Evolutionary conservation across 202 grass and related monocot genomes (phyloP).

Genomic region (Zoysia matrella): DNA sequence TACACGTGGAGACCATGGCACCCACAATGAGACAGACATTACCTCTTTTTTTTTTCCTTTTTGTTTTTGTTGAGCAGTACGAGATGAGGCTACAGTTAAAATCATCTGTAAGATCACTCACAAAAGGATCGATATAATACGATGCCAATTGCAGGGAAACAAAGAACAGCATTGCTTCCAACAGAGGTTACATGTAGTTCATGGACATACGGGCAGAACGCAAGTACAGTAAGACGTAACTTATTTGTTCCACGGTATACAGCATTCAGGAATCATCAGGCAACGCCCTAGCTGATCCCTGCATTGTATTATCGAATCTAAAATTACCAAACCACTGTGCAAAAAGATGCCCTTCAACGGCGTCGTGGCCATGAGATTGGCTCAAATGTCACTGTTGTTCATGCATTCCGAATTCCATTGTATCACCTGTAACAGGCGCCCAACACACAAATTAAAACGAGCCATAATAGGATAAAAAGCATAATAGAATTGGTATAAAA

Average conservation of each 20-base stretch:
- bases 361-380: background rate
- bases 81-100: background rate
- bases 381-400: background rate
- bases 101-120: background rate
- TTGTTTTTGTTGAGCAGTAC: background rate
- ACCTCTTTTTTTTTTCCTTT: background rate
- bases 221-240: background rate
- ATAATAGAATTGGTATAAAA: background rate
- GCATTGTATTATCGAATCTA: slow-evolving; percentile 14
- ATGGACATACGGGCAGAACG: background rate
- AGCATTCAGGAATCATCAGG: background rate
- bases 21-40: background rate
- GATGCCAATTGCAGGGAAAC: background rate
- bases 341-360: slow-evolving; percentile 20
- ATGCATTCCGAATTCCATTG: slow-evolving; percentile 22
- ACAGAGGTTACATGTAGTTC: background rate
- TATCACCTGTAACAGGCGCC: slow-evolving; percentile 36
- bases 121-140: background rate
- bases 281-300: slow-evolving; percentile 1
- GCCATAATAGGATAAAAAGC: background rate
- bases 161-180: background rate
- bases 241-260: background rate
- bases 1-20: background rate
- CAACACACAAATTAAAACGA: slow-evolving; percentile 17
- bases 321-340: slow-evolving; percentile 23